phyloP scores from a whole-genome alignment of 345 rosid species.

The Litchi chinensis region DNA sequence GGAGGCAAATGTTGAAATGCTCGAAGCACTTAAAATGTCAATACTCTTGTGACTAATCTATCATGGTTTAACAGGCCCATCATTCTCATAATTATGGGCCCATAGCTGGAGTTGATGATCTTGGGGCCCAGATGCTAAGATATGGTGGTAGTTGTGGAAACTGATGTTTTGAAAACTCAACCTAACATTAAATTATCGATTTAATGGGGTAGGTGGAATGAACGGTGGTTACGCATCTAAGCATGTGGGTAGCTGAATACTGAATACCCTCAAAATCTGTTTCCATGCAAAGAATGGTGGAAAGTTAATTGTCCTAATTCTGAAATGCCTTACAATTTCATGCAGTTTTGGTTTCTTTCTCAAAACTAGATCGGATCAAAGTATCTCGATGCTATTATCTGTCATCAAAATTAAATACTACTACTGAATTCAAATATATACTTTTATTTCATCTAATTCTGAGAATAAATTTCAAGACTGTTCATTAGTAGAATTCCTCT shows the following conservation, averaged over 20 bases:
- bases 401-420: no score
- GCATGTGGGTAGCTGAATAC: conserved; percentile 20
- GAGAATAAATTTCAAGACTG: no score
- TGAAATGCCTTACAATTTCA: background rate
- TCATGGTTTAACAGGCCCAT: background rate
- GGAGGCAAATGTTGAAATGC: no score
- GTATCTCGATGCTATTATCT: no score
- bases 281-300: background rate
- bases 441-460: no score
- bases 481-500: no score
- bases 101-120: background rate
- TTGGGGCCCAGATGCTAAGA: background rate
- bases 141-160: background rate
- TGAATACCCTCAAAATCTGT: background rate
- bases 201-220: conserved; percentile 27
- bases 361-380: no score
- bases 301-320: background rate
- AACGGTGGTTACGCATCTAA: conserved; percentile 23
- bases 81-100: background rate
- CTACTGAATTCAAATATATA: no score
- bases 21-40: no score
- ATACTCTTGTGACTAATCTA: no score
- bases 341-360: background rate
- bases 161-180: background rate
- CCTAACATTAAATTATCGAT: background rate